These are phyloP conservation scores for Austropuccinia psidii DNA, from an alignment of 1,284 basidiomycete genomes.

Conservation along the genomic window DNA sequence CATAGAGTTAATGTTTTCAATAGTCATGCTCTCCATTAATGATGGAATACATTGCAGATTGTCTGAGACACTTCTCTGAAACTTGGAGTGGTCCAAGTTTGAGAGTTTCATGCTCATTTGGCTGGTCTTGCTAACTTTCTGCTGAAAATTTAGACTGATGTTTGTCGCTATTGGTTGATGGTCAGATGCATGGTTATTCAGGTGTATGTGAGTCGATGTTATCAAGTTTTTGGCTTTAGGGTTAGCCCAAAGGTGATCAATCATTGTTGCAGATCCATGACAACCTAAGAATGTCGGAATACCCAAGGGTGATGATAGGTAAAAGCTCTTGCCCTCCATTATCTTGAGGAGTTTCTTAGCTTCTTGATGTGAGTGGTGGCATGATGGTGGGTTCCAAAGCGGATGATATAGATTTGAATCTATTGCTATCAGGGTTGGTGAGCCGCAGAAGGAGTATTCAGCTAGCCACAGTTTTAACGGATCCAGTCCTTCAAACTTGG, in stretches of 20 bases:
- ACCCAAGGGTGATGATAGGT: conserved; percentile 1
- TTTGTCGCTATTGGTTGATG: background rate
- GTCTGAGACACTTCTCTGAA: no score
- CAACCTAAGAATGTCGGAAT: background rate
- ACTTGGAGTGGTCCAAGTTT: no score
- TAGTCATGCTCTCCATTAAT: no score
- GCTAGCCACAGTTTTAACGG: background rate
- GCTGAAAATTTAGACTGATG: no score
- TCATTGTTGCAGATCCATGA: background rate
- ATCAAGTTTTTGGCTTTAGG: background rate
- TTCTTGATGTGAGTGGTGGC: background rate
- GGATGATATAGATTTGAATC: conserved; percentile 19
- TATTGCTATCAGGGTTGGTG: background rate
- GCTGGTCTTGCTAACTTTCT: no score
- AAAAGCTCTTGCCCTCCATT: background rate
- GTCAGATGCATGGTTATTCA: background rate
- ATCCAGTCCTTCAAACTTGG: background rate
- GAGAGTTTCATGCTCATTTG: no score
- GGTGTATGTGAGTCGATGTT: background rate
- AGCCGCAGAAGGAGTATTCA: background rate
- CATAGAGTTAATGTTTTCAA: no score
- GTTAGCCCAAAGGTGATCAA: background rate
- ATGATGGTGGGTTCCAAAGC: background rate
- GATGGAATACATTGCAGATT: no score
- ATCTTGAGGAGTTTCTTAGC: background rate